Percentiles rank a stretch among this genome's conserved stretches.
phyloP scores from a whole-genome alignment of 1,284 basidiomycete species.

The Leccinum pachyderme region DNA sequence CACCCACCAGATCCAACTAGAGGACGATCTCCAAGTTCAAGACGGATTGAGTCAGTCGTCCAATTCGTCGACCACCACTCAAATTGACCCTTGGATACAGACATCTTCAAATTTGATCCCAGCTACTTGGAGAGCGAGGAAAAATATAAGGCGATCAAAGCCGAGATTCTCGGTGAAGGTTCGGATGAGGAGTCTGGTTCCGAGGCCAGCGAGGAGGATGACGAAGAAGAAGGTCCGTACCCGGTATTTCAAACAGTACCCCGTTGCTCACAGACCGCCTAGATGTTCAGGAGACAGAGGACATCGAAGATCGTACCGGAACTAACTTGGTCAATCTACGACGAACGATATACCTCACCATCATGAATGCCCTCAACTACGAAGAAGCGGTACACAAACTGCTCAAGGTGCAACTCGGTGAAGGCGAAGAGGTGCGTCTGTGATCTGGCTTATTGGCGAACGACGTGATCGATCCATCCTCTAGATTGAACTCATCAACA shows the following conservation, averaged over 20 bases:
- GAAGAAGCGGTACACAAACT: slow-evolving; percentile 99
- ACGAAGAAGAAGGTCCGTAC: slow-evolving; percentile 33
- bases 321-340: slow-evolving; percentile 96
- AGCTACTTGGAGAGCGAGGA: slow-evolving; percentile 91
- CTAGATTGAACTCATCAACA: slow-evolving; percentile 94
- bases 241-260: neutral
- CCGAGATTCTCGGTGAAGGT: slow-evolving; percentile 90
- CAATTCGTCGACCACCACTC: neutral
- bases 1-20: slow-evolving; percentile 89
- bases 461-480: slow-evolving; percentile 5
- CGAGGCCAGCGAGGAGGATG: slow-evolving; percentile 60
- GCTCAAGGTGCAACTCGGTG: slow-evolving; percentile 87
- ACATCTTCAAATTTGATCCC: slow-evolving; percentile 95
- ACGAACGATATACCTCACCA: slow-evolving; percentile 93
- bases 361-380: slow-evolving; percentile 98
- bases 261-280: slow-evolving; percentile 11
- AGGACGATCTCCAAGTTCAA: slow-evolving; percentile 91
- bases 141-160: slow-evolving; percentile 88
- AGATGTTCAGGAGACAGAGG: slow-evolving; percentile 75
- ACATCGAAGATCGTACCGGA: slow-evolving; percentile 93
- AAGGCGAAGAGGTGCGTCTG: slow-evolving; percentile 83
- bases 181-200: slow-evolving; percentile 68
- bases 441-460: neutral
- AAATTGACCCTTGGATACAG: slow-evolving; percentile 41
- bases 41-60: slow-evolving; percentile 82